These are phyloP conservation scores for Scutellaria barbata DNA, from an alignment of 257 asterid species.

Conservation along the genomic window DNA sequence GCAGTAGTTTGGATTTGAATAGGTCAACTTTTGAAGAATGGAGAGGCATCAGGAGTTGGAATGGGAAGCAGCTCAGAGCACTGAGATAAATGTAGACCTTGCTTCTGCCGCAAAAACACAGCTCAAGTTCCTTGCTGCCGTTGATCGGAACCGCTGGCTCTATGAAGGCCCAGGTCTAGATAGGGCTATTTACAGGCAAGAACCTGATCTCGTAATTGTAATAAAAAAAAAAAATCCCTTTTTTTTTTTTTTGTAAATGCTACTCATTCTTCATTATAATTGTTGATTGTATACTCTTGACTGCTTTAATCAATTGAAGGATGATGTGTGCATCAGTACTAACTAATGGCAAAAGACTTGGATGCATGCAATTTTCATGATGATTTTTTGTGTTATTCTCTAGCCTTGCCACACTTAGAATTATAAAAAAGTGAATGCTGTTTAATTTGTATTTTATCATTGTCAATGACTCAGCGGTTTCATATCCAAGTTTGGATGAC, in stretches of 20 bases:
- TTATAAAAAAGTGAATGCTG: neutral
- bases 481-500: neutral
- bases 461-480: neutral
- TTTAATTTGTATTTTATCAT: neutral
- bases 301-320: neutral
- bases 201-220: neutral
- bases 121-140: slow-evolving; percentile 74
- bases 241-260: neutral
- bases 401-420: neutral
- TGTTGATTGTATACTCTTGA: slow-evolving; percentile 16
- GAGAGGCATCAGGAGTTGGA: slow-evolving; percentile 76
- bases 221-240: no score
- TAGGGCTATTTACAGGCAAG: slow-evolving; percentile 75
- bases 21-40: slow-evolving; percentile 41
- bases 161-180: slow-evolving; percentile 65
- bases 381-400: slow-evolving; percentile 16
- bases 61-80: slow-evolving; percentile 87
- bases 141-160: slow-evolving; percentile 91
- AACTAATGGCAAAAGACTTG: neutral
- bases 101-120: slow-evolving; percentile 77
- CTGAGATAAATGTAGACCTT: slow-evolving; percentile 68
- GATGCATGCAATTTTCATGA: slow-evolving; percentile 6
- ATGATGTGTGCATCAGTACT: neutral
- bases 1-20: neutral
- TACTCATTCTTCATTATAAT: neutral